A percentile compares a stretch with the other conserved stretches of the same genome.
Evolutionary conservation across 129 eudicot genomes (phyloP).

Genomic region (Kitagawia praeruptora): DNA sequence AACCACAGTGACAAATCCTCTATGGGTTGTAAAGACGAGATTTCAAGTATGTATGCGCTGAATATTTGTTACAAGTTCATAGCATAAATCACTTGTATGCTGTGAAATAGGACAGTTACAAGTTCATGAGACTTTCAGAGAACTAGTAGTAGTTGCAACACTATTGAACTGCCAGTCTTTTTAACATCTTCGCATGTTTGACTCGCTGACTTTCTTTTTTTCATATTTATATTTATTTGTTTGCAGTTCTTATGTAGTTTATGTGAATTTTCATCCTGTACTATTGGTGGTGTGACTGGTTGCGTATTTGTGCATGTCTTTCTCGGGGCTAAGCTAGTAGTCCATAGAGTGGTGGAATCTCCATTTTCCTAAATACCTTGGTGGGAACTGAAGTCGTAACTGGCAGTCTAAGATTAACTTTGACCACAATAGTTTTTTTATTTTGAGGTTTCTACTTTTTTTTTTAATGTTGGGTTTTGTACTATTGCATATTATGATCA

Average conservation of each 20-base stretch:
- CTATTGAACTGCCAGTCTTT: background rate
- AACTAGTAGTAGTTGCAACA: background rate
- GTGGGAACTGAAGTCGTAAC: background rate
- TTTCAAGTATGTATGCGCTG: conserved; percentile 51
- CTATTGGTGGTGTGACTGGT: background rate
- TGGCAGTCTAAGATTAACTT: background rate
- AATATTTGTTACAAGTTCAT: background rate
- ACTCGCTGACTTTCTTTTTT: too few relatives aligned
- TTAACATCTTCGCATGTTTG: background rate
- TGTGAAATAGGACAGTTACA: background rate
- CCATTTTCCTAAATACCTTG: background rate
- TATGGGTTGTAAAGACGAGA: conserved; percentile 98
- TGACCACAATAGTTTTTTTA: too few relatives aligned
- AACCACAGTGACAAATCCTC: conserved; percentile 79
- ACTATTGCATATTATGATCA: too few relatives aligned
- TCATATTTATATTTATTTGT: background rate
- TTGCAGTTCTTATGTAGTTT: too few relatives aligned
- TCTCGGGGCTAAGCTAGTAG: background rate
- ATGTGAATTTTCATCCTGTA: too few relatives aligned
- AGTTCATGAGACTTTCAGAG: background rate
- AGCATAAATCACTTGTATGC: background rate
- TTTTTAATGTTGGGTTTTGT: too few relatives aligned
- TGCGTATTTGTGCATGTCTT: background rate
- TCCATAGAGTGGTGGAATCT: background rate
- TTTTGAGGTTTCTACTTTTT: too few relatives aligned